Evolutionary conservation across 75 land plant genomes (phyloP).

Genomic region (Cryptomeria japonica): DNA sequence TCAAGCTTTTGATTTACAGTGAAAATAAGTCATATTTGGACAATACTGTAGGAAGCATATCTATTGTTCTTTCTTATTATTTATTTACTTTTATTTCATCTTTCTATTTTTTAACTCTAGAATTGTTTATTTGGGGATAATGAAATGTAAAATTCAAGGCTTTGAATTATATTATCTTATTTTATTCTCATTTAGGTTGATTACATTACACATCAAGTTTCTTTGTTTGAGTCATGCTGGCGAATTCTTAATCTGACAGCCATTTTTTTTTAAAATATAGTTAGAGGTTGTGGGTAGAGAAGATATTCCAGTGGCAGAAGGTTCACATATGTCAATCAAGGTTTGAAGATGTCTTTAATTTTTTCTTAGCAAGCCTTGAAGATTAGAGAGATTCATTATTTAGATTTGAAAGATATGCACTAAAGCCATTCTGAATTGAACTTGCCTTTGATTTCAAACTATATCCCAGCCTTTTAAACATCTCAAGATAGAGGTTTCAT

Average conservation of each 20-base stretch:
- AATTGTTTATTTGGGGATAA: not conserved
- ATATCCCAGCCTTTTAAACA: not conserved
- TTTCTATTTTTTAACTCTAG: not conserved
- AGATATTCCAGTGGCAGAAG: constrained; percentile 95
- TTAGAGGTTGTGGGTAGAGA: constrained; percentile 81
- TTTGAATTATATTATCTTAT: too few species aligned
- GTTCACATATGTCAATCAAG: constrained; percentile 70
- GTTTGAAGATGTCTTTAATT: constrained; percentile 25
- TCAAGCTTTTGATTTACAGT: not conserved
- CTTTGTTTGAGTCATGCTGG: not conserved
- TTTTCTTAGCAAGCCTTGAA: not conserved
- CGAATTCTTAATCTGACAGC: constrained; percentile 5
- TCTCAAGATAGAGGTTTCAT: not conserved
- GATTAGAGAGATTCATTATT: constrained; percentile 6
- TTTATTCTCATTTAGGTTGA: not conserved
- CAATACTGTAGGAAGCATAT: not conserved
- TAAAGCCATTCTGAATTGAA: not conserved
- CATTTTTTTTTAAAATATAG: constrained; percentile 34
- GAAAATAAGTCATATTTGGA: not conserved
- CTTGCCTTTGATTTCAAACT: not conserved
- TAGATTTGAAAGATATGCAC: not conserved
- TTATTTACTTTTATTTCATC: not conserved
- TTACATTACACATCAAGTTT: not conserved
- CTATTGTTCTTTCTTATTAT: not conserved
- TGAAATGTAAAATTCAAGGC: not conserved